phyloP scores from a whole-genome alignment of 768 basidiomycete genomes.

The Dioszegia hungarica region DNA sequence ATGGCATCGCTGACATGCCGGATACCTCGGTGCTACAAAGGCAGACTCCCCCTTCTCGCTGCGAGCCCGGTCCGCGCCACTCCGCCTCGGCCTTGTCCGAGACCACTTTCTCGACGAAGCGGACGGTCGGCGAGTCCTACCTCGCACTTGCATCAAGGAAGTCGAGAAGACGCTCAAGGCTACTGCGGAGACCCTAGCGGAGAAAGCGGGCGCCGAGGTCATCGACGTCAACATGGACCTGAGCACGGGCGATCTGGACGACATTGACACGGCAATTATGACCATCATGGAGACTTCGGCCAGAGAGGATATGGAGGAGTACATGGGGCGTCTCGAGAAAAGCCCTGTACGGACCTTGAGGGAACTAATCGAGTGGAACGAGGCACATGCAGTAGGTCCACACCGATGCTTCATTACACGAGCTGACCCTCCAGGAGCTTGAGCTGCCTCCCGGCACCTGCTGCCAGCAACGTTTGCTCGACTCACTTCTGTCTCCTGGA shows the following conservation, averaged over 20 bases:
- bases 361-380: slow-evolving; percentile 39
- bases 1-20: neutral
- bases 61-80: neutral
- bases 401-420: neutral
- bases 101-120: slow-evolving; percentile 1
- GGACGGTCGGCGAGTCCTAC: neutral
- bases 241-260: neutral
- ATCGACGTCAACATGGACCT: slow-evolving; percentile 8
- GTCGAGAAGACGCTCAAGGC: neutral
- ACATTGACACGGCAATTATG: neutral
- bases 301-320: slow-evolving; percentile 31
- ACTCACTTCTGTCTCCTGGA: slow-evolving; percentile 17
- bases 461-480: slow-evolving; percentile 33
- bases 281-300: slow-evolving; percentile 12
- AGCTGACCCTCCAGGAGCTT: slow-evolving; percentile 2
- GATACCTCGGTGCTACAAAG: neutral
- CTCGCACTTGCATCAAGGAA: neutral
- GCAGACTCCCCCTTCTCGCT: neutral
- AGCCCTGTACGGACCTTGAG: slow-evolving; percentile 11
- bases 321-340: slow-evolving; percentile 16
- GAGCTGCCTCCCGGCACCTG: slow-evolving; percentile 37
- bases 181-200: neutral
- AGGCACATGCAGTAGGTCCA: slow-evolving; percentile 16
- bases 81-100: slow-evolving; percentile 7
- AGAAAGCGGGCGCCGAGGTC: neutral